phyloP scores from a whole-genome alignment of 306 rosid genomes.

The Carpinus viminea region DNA sequence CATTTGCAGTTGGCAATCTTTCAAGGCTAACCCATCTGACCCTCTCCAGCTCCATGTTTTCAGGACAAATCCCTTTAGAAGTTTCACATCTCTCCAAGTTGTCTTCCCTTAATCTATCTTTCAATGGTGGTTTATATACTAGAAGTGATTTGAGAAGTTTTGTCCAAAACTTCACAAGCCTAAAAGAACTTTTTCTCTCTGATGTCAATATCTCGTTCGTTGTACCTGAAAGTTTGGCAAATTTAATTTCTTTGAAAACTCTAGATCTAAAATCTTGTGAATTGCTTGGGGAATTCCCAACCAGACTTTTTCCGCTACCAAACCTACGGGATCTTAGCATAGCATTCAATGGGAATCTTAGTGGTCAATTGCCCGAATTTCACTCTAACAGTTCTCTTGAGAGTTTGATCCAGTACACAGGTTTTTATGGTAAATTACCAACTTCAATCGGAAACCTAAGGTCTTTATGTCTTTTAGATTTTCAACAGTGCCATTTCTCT shows the following conservation, averaged over 20 bases:
- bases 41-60: slow-evolving; percentile 2
- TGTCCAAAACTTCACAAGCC: not conserved
- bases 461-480: not conserved
- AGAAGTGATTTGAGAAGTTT: not conserved
- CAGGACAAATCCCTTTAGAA: slow-evolving; percentile 16
- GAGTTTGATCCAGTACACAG: not conserved
- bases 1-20: slow-evolving; percentile 14
- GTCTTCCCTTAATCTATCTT: not conserved
- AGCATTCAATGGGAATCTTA: not conserved
- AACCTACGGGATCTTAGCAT: slow-evolving; percentile 16
- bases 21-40: slow-evolving; percentile 14
- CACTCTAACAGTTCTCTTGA: slow-evolving; percentile 7
- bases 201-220: no score
- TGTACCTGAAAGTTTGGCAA: slow-evolving; percentile 13
- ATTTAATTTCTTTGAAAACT: slow-evolving; percentile 20
- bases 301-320: slow-evolving; percentile 31
- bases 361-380: slow-evolving; percentile 39
- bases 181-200: no score
- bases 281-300: slow-evolving; percentile 34
- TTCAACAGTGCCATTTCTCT: not conserved
- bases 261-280: not conserved
- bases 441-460: slow-evolving; percentile 29
- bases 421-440: slow-evolving; percentile 35
- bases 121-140: no score
- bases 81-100: not conserved